Evolutionary conservation across 139 green algal species (phyloP).

Genomic region (Tetratostichococcus sp.): DNA sequence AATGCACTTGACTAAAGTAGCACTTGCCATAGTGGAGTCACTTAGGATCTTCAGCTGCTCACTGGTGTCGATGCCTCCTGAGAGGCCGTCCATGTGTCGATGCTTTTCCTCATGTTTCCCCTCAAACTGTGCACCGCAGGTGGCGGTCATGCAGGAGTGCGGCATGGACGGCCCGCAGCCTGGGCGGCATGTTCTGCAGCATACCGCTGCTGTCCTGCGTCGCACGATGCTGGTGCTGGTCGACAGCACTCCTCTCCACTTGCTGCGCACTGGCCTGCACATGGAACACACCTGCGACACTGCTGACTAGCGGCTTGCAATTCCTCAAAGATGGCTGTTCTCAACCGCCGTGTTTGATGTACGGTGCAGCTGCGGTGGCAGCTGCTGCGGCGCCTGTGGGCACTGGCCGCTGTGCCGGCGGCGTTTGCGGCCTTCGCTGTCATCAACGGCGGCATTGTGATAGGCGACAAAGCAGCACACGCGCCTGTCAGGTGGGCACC

Average conservation of each 20-base stretch:
- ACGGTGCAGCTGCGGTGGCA: background rate
- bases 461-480: slow-evolving; percentile 80
- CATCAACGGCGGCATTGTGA: slow-evolving; percentile 78
- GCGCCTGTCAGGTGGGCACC: no score
- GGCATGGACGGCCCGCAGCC: background rate
- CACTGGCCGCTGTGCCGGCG: slow-evolving; percentile 40
- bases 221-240: background rate
- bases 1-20: no score
- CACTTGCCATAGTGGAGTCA: no score
- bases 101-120: background rate
- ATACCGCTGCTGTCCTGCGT: background rate
- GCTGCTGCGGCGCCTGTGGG: slow-evolving; percentile 36
- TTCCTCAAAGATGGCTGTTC: no score
- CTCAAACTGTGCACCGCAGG: background rate
- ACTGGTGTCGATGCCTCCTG: no score
- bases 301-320: no score
- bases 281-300: no score
- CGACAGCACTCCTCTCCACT: no score
- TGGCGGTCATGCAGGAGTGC: background rate
- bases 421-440: slow-evolving; percentile 75
- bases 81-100: no score
- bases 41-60: no score
- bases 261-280: no score
- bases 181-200: background rate
- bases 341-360: no score